A percentile compares a stretch with the other conserved stretches of the same genome.
These are phyloP conservation scores for Hibiscus trionum DNA, from an alignment of 345 rosid genomes.

Conservation along the genomic window DNA sequence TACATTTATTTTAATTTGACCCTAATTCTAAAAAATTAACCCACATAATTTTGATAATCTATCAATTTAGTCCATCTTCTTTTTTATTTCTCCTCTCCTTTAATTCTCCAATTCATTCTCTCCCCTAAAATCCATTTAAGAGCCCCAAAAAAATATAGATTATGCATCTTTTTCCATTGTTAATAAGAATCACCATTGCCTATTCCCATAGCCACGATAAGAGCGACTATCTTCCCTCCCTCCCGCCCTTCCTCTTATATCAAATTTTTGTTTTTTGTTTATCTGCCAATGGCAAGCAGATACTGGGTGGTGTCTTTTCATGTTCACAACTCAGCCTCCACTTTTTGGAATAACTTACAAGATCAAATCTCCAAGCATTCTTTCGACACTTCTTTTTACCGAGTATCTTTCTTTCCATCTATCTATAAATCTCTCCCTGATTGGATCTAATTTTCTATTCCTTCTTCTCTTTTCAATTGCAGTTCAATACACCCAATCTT, in stretches of 20 bases:
- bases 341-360: conserved; percentile 69
- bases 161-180: too few relatives aligned
- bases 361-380: conserved; percentile 92
- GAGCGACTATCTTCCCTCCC: neutral
- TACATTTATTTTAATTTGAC: too few relatives aligned
- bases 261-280: neutral
- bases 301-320: conserved; percentile 92
- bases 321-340: conserved; percentile 65
- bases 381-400: conserved; percentile 90
- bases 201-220: neutral
- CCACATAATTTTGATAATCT: too few relatives aligned
- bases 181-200: neutral
- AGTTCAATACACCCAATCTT: conserved; percentile 93
- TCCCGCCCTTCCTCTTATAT: too few relatives aligned
- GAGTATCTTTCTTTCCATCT: conserved; percentile 34
- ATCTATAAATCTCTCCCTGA: neutral
- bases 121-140: too few relatives aligned
- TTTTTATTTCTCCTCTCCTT: too few relatives aligned
- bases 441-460: neutral
- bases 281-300: conserved; percentile 59
- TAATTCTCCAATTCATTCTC: too few relatives aligned
- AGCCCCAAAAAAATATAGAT: too few relatives aligned
- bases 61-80: too few relatives aligned
- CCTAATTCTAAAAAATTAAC: too few relatives aligned
- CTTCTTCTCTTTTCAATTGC: conserved; percentile 1